Evolutionary conservation across 2,329 filamentous ascomycete genomes (phyloP), one percentile per base, ranked within the genome.

Genomic region (Pseudocercospora fuligena): DNA sequence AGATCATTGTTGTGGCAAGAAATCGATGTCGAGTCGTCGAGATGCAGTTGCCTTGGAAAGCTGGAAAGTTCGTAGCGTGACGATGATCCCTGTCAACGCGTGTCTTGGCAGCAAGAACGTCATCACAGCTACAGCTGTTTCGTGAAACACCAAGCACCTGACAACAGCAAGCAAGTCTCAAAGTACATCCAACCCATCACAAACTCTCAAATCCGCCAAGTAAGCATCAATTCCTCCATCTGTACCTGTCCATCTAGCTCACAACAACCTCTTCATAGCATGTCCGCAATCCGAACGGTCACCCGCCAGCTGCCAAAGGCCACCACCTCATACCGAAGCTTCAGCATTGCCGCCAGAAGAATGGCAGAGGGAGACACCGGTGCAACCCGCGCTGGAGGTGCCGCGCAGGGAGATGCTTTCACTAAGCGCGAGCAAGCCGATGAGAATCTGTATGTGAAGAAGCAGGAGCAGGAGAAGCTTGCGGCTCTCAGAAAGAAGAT

Each of bases 381-480:
- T 56, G 61, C 75, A 23, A 77, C 80, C 19, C 77, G 82, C 69
- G 72, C 80, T 14, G 79, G 77, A 36, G 82, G 82, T 51, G 62
- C 70, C 40, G 77, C 78, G 7, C 70, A 74, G 72, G 97, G 94
- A 74, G 94, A 99, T 79, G 89, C 92, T 65, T 99, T 97, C 88
- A 92, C 90, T 83, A 91, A 90, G 83, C 93, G 95, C 75, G 95
- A 99, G 83, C 88, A 90, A 79, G 94, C 94, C 73, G 86, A 84
- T 78, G 95, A 98, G 84, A 90, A 93, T 80, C 88, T 88, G 74
- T 92, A 91, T 82, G 93, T 99, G 82, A 88, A 89, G 76, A 85
- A 91, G 84, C 92, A 93, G 78, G 95, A 98, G 87, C 88, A 89
- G 83, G 89, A 94, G 84, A 97, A 97, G 92, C 74, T 79, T 23